phyloP scores from a whole-genome alignment of 371 early-diverging fungal species.

The Mucor plumbeus region DNA sequence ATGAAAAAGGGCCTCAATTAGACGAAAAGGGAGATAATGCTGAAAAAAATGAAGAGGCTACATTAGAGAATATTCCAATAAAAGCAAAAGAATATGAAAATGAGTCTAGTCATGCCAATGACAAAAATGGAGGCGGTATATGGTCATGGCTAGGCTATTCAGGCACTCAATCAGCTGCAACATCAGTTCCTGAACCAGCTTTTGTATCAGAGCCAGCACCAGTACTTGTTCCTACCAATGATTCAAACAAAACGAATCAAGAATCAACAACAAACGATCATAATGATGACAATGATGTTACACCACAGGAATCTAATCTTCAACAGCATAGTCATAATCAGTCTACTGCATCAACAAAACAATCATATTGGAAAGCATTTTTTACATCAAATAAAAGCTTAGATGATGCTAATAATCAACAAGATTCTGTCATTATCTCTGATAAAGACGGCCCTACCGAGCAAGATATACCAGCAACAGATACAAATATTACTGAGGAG shows the following conservation, averaged over 20 bases:
- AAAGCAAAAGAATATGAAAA: background rate
- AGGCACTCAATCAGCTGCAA: background rate
- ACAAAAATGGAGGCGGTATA: background rate
- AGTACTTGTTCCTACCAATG: background rate
- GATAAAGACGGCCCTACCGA: constrained; percentile 5
- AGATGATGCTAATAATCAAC: background rate
- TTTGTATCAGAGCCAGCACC: background rate
- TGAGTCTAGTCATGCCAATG: background rate
- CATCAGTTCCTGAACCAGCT: background rate
- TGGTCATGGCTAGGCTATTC: constrained; percentile 34
- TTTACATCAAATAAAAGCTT: constrained; percentile 3
- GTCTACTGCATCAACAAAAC: background rate
- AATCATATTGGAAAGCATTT: constrained; percentile 21
- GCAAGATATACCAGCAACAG: background rate
- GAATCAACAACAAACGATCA: constrained; percentile 1
- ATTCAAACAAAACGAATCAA: background rate
- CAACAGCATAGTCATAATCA: background rate
- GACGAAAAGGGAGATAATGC: background rate
- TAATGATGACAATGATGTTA: background rate
- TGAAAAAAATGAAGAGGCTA: background rate
- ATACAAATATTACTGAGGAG: background rate
- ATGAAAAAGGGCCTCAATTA: background rate
- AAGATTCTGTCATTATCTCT: constrained; percentile 18
- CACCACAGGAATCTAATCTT: background rate
- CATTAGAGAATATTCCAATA: background rate